Base-by-base conservation (phyloP, 495 filamentous ascomycete genomes). In the Glutinoglossum americanum region DNA sequence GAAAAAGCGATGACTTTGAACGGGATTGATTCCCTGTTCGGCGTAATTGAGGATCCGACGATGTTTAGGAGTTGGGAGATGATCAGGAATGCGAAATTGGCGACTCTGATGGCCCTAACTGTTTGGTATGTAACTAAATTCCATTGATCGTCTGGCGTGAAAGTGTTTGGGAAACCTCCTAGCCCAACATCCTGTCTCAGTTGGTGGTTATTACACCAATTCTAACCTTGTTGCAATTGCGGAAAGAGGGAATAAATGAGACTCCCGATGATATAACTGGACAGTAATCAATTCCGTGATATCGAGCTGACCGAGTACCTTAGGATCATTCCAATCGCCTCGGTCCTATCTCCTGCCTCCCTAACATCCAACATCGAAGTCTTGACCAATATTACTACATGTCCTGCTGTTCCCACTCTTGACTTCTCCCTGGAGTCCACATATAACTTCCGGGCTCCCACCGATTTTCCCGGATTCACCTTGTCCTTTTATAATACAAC, bases 261-360 rank as follows among this genome's bases (percentile, higher is more conserved):
- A 7, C 21, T 23, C 21, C 25, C 17, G 27, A 9, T 21, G 37
- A 39, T 7, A 44, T 30, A 19, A n/a, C 21, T 23, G 47, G 33
- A 9, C 30, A 33, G 30, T 33, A 4, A 33, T 9, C 9, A 9
- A 4, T 3, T 33, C 30, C 9, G 30, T 33, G 21, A 32, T 30
- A 10, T 39, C 17, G 23, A 33, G 28, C 55, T 63, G 51, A 62
- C 57, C 55, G 41, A 39, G 13, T 41, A 27, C 54, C 27, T 27
- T 47, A 64, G 67, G 69, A 54, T 70, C 28, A 72, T 71, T 41
- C 70, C 69, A 13, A 62, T 72, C 11, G 68, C 68, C 13, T 66
- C 69, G 0, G 66, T 72, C 17, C 47, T 71, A 6, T 66, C 70
- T 9, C 70, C 70, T 17, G 67, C 65, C 33, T 56, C 70, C 0